Conservation (phyloP, 176 grass and related monocot species). For the Alloteropsis semialata region DNA sequence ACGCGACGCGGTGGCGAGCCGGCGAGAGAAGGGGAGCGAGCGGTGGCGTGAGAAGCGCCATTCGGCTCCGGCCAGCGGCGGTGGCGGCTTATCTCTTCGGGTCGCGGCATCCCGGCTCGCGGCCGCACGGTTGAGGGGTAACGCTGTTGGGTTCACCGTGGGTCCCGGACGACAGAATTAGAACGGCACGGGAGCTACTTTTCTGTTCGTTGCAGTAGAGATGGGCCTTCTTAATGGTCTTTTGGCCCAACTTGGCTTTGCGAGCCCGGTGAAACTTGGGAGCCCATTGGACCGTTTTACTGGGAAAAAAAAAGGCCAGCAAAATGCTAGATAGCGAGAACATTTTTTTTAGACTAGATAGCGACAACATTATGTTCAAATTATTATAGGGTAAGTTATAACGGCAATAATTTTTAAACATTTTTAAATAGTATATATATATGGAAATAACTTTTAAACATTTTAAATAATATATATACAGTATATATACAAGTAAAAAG, state of each 20-base stretch:
- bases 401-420: too few species aligned
- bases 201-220: not conserved
- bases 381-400: too few species aligned
- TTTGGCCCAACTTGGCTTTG: too few species aligned
- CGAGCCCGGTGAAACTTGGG: not conserved
- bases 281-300: not conserved
- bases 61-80: conserved; percentile 44
- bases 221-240: not conserved
- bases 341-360: too few species aligned
- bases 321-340: not conserved
- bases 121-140: conserved; percentile 31
- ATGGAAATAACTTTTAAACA: too few species aligned
- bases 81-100: conserved; percentile 43
- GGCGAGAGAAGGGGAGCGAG: conserved; percentile 9
- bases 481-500: too few species aligned
- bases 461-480: too few species aligned
- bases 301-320: not conserved
- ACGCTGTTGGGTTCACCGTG: not conserved
- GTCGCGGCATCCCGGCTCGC: conserved; percentile 6
- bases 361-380: too few species aligned
- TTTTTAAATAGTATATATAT: too few species aligned
- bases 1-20: conserved; percentile 19
- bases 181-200: not conserved
- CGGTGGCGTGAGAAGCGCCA: conserved; percentile 39
- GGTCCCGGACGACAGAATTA: not conserved